A percentile compares a stretch with the other conserved stretches of the same genome.
Conservation (phyloP, 2,329 filamentous ascomycete genomes). For the Verticillium albo-atrum region DNA sequence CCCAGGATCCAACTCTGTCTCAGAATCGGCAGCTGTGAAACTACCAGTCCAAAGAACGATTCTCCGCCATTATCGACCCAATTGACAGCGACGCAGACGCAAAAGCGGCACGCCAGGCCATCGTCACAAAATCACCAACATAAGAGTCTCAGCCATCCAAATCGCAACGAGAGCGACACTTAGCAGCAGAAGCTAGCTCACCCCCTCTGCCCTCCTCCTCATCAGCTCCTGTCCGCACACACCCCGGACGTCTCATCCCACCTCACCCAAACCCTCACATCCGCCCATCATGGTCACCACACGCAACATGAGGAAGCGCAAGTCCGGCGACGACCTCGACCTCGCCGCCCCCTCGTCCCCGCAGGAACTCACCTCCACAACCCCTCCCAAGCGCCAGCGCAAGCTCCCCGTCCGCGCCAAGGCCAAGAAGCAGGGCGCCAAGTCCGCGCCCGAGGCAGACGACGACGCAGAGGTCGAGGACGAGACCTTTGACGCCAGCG, state of each 20-base stretch:
- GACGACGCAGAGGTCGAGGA: constrained; percentile 1
- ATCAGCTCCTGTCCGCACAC: background rate
- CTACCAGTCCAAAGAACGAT: no score
- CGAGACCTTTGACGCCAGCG: background rate
- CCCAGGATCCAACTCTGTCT: background rate
- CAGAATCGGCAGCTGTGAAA: background rate
- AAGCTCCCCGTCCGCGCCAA: constrained; percentile 12
- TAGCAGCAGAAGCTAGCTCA: background rate
- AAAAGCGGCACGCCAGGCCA: background rate
- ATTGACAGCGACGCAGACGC: no score
- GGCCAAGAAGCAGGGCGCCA: background rate
- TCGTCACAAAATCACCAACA: background rate
- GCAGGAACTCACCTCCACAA: background rate
- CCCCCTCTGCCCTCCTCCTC: background rate
- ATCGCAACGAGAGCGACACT: background rate
- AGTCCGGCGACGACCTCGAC: background rate
- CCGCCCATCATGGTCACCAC: constrained; percentile 2
- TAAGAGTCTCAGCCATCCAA: background rate
- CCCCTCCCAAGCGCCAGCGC: constrained; percentile 8
- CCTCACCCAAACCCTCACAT: background rate
- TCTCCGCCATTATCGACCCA: no score
- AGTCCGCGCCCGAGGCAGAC: background rate
- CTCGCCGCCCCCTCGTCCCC: background rate
- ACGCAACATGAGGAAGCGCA: constrained; percentile 2
- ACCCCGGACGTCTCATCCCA: background rate